Evolutionary conservation across 1,139 yeast species (phyloP), one percentile per base, ranked within the genome.

Genomic region (Ogataea hybrid): DNA sequence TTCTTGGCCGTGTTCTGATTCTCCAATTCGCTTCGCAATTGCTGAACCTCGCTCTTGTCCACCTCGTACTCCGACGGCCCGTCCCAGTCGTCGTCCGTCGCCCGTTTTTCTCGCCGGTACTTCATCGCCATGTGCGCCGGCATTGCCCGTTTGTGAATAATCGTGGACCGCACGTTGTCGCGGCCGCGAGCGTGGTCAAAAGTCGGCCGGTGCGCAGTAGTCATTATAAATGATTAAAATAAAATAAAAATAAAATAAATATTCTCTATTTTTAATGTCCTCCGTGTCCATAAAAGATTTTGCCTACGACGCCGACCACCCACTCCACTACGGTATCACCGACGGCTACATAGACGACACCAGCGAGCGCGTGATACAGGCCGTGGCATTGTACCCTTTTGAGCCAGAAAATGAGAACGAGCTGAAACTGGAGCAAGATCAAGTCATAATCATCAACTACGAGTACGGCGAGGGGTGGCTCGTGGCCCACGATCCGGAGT

Each of bases 391-490:
- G 41, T 92, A 89, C 63, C 94, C 90, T 55, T 92, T 92, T 60
- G 72, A 69, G 25, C 96, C 98, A 0, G 97, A 92, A 60, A 92
- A 92, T 62, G 96, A 88, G 54, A 92, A 92, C 61, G 99, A 92
- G 57, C 80, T 90, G 40, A 79, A 76, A 11, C 67, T 92, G 31
- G 64, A 63, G 7, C 95, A 85, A 55, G 96, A 96, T 29, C 97
- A 92, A 63, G 64, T 79, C 15, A 79, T 94, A 3, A 84, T 92
- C 78, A 84, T 92, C 25, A 80, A 84, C 46, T 90, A 90, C 62
- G 77, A 95, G 49, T 96, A 92, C 61, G 97, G 97, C 16, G 97
- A 92, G 61, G 99, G 99, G 6, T 92, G 98, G 99, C 72, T 94
- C 5, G 97, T 92, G 37, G 97, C 97, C 0, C 87, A 83, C 53